Conservation (phyloP, 352 stramenopile genomes). For the Detonula confervacea region DNA sequence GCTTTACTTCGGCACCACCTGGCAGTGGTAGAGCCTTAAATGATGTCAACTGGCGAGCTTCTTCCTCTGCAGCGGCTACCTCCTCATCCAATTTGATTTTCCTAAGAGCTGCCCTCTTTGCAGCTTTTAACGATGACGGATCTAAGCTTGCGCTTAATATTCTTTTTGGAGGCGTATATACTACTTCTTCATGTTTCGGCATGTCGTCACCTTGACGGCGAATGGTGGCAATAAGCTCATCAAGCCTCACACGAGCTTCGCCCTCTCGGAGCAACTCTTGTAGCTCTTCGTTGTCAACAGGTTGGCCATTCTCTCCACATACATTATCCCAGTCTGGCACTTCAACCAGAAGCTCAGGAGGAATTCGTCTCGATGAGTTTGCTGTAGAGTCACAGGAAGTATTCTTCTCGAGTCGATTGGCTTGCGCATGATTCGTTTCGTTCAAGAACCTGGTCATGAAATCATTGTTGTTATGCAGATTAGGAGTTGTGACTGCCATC, state of each 20-base stretch:
- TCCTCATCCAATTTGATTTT: constrained; percentile 37
- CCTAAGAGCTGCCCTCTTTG: constrained; percentile 31
- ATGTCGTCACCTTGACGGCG: constrained; percentile 23
- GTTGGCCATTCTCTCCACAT: too few relatives aligned
- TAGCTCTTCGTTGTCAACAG: constrained; percentile 5
- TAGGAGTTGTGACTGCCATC: too few relatives aligned
- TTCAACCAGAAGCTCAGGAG: neutral
- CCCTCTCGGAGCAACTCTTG: constrained; percentile 24
- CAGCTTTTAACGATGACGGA: constrained; percentile 32
- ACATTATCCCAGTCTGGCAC: constrained; percentile 5
- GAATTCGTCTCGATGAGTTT: neutral
- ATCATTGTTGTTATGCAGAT: too few relatives aligned
- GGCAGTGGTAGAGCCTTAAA: constrained; percentile 51
- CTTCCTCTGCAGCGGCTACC: constrained; percentile 18
- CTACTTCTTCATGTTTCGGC: neutral
- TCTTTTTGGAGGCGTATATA: constrained; percentile 7
- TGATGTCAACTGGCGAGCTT: constrained; percentile 8
- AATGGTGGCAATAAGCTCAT: constrained; percentile 31
- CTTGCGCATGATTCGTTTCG: constrained; percentile 1
- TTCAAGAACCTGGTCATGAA: constrained; percentile 44
- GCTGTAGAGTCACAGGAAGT: neutral
- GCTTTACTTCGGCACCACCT: constrained; percentile 29
- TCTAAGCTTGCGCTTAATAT: constrained; percentile 43
- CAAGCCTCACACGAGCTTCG: constrained; percentile 23
- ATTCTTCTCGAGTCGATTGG: constrained; percentile 2